Conservation (phyloP, 306 rosid genomes). For the Canavalia ensiformis region DNA sequence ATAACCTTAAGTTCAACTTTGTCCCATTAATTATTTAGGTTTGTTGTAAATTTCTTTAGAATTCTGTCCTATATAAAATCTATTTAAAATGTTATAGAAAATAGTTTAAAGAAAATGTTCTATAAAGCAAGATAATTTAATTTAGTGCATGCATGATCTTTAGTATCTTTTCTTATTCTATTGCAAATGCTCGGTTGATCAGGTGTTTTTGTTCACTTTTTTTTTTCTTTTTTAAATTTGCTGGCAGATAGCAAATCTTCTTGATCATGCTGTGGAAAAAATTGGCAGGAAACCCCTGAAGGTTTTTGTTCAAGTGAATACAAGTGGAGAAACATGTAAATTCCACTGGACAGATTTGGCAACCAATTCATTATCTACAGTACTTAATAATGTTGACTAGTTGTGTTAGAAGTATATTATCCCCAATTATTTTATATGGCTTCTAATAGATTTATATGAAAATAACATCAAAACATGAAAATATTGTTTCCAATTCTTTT, state of each 20-base stretch:
- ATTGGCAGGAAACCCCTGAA: constrained; percentile 85
- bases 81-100: neutral
- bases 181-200: constrained; percentile 29
- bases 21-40: neutral
- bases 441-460: constrained; percentile 19
- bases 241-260: constrained; percentile 81
- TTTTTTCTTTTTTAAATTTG: neutral
- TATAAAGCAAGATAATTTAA: constrained; percentile 7
- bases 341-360: constrained; percentile 30
- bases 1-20: constrained; percentile 13
- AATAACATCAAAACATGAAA: constrained; percentile 16
- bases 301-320: constrained; percentile 90
- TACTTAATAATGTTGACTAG: constrained; percentile 36
- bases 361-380: constrained; percentile 6
- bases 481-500: neutral
- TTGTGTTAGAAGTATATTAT: constrained; percentile 10
- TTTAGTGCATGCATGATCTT: constrained; percentile 21
- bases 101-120: neutral
- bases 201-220: constrained; percentile 1
- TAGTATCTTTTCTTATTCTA: neutral
- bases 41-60: constrained; percentile 1
- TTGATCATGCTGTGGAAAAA: constrained; percentile 72
- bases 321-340: constrained; percentile 97
- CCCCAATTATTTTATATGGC: neutral
- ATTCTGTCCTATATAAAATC: constrained; percentile 2